phyloP scores from a whole-genome alignment of 345 rosid genomes.

The Rhodomyrtus tomentosa region DNA sequence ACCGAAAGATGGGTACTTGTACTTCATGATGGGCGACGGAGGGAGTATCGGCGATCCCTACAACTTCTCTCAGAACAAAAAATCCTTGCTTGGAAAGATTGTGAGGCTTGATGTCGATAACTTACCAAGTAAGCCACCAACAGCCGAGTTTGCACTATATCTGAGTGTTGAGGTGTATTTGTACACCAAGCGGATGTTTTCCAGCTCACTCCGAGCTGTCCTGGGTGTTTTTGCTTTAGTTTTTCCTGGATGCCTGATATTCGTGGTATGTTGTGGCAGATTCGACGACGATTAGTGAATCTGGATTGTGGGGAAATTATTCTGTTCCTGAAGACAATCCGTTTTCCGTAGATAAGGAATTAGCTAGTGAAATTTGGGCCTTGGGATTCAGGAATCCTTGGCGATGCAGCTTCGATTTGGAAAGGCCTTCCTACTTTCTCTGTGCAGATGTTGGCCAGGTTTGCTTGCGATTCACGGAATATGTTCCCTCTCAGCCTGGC shows the following conservation, averaged over 20 bases:
- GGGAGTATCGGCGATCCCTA: conserved; percentile 62
- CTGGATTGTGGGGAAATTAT: conserved; percentile 54
- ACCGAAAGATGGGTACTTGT: conserved; percentile 72
- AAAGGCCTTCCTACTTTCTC: conserved; percentile 46
- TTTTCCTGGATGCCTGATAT: neutral
- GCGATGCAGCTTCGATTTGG: conserved; percentile 56
- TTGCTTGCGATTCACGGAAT: neutral
- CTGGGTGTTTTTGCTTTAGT: neutral
- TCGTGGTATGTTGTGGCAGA: neutral
- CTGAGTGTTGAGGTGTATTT: neutral
- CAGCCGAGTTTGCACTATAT: neutral
- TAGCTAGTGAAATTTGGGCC: conserved; percentile 53
- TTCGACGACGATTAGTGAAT: neutral
- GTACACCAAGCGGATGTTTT: neutral
- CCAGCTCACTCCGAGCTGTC: neutral
- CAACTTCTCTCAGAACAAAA: conserved; percentile 85
- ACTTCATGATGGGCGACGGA: conserved; percentile 92
- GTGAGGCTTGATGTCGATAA: conserved; percentile 79
- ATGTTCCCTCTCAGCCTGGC: neutral
- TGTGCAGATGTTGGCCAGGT: conserved; percentile 96
- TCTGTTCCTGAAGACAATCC: conserved; percentile 64
- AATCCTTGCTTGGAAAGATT: conserved; percentile 90
- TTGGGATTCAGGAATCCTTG: conserved; percentile 54
- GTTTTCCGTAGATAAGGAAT: conserved; percentile 26
- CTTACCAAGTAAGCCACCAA: conserved; percentile 51